phyloP scores from a whole-genome alignment of 768 basidiomycete species.

The Pleurotus cornucopiae region DNA sequence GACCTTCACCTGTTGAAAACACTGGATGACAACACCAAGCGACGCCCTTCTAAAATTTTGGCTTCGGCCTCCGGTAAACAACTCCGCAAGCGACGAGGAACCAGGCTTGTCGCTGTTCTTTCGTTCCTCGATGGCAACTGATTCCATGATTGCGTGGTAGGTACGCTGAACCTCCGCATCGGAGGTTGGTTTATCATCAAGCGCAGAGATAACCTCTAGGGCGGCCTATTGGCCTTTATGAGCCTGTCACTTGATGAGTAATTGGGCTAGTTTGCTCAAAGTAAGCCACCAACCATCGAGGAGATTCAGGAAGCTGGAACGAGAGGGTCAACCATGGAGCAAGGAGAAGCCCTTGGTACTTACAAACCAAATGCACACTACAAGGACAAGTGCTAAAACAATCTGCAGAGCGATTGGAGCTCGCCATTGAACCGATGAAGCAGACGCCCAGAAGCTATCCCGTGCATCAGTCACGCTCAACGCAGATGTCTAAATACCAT shows the following conservation, averaged over 20 bases:
- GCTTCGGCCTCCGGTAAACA: conserved; percentile 49
- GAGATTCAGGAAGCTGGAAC: conserved; percentile 52
- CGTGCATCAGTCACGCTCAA: background rate
- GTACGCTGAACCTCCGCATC: conserved; percentile 45
- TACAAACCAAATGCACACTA: conserved; percentile 44
- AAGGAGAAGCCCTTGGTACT: conserved; percentile 16
- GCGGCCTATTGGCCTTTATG: conserved; percentile 48
- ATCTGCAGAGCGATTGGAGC: conserved; percentile 61
- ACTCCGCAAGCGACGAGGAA: conserved; percentile 37
- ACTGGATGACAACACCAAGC: conserved; percentile 54
- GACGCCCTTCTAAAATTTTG: conserved; percentile 60
- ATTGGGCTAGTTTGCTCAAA: too few relatives aligned
- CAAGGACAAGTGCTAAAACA: conserved; percentile 49
- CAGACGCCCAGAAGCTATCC: conserved; percentile 44
- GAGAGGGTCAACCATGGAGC: too few relatives aligned
- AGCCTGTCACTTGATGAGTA: conserved; percentile 32
- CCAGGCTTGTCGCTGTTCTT: conserved; percentile 14
- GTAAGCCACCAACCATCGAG: conserved; percentile 39
- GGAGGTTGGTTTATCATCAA: conserved; percentile 47
- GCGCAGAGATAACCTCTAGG: conserved; percentile 56
- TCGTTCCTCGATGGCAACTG: conserved; percentile 38
- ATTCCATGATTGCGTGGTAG: conserved; percentile 51
- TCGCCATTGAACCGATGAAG: conserved; percentile 56
- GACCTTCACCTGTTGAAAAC: conserved; percentile 52
- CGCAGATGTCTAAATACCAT: background rate